Evolutionary conservation across 2,329 filamentous ascomycete genomes (phyloP), one percentile per base, ranked within the genome.

Genomic region (Trichophyton rubrum): DNA sequence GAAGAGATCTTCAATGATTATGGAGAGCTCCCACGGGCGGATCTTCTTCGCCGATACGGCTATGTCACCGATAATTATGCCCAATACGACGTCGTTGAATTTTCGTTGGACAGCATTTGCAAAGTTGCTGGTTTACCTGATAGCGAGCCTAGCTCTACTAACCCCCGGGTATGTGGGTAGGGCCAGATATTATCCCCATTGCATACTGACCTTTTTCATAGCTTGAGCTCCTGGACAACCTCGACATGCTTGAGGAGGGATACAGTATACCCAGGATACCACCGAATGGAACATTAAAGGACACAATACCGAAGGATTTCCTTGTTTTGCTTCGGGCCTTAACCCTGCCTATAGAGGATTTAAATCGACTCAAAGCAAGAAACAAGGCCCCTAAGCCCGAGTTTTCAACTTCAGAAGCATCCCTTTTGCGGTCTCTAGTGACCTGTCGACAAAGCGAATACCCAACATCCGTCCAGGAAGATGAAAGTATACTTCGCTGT

Each of bases 1-100:
- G 82, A 89, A 60, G 88, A 95, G 71, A 83, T 96, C 17, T 83
- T 91, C 69, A 95, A 95, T 71, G 91, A 95, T 74, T 95, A 95
- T 66, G 91, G 91, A 0, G 85, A 90, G 4, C 82, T 95, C 2
- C 87, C 90, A 8, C 87, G 88, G 62, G 87, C 88, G 0, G 90
- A 96, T 68, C 78, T 96, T 6, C 79, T 96, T 9, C 80, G 91
- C 40, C 81, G 90, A 13, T 95, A 96, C 67, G 91, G 91, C 17
- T 96, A 95, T 68, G 84, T 90, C n/a, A 92, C 89, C 0, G 75
- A 82, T 30, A 86, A 85, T 65, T 91, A 96, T 67, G 77, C 84
- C 8, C 79, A 85, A 45, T 90, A 90, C 71, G 90, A 96, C 66
- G 89, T 95, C 0, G 86, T 89, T 0, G 91, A 96, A 70, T 74